Evolutionary conservation across 257 asterid species (phyloP), one percentile per base, ranked within the genome.

Genomic region (Solanum medicagineum): DNA sequence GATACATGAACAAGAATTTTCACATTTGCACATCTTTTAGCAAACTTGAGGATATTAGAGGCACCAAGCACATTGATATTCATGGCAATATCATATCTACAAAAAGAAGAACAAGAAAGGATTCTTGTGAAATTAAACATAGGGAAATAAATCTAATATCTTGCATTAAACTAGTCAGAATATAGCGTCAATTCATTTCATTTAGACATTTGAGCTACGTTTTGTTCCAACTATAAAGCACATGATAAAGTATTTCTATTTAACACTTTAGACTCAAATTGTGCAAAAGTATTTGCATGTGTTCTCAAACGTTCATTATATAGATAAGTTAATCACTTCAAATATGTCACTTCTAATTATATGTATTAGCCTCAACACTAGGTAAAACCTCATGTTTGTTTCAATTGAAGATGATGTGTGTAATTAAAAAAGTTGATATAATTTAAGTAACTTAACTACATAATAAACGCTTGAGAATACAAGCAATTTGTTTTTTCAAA

Each of bases 1-100:
- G 87, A 85, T 49, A 85, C 87, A 49, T 85, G 87, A 53, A 44
- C 68, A 77, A 85, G 81, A 20, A 65, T 24, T 54, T 62, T 85
- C 6, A 80, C 22, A 26, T 65, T 85, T 16, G 29, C 32, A 65
- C 87, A 80, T 45, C 53, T 85, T 24, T 85, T 85, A n/a, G 87
- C 87, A 36, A 85, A 85, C 47, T 85, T 80, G 65, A 85, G 81
- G 7, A 85, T 71, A 54, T 85, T 36, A 29, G 20, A 49, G 51
- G 84, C 85, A 20, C 84, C 87, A 24, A 85, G 13, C 6, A 84
- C 66, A 62, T 77, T 85, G 47, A 62, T 68, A 9, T 16, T 53
- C 36, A 85, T 26, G 10, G 87, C 63, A 47, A 47, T 47, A 47
- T 47, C 53, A 47, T 47, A 47, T 47, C 53, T 47, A 26, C 29